A percentile compares a stretch with the other conserved stretches of the same genome.
phyloP scores from a whole-genome alignment of 768 basidiomycete species.

The Pleurotus pulmonarius region DNA sequence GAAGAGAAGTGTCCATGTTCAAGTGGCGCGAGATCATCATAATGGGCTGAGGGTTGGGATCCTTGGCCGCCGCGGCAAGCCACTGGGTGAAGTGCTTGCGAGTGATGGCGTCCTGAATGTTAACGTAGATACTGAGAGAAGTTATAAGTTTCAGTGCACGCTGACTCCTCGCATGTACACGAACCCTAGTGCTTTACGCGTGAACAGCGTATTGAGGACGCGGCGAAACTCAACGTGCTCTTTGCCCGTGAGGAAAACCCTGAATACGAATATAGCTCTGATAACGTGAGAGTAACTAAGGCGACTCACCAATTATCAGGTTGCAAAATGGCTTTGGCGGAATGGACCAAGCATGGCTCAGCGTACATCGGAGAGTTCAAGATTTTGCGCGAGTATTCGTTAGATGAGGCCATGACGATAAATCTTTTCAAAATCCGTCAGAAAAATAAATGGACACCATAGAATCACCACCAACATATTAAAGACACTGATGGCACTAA shows the following conservation, averaged over 20 bases:
- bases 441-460: constrained; percentile 1
- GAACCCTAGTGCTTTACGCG: constrained; percentile 87
- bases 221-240: constrained; percentile 89
- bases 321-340: constrained; percentile 84
- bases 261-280: constrained; percentile 98
- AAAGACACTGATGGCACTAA: constrained; percentile 92
- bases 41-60: constrained; percentile 50
- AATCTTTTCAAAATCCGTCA: constrained; percentile 55
- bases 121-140: constrained; percentile 66
- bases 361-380: constrained; percentile 91
- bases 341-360: constrained; percentile 91
- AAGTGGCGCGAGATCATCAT: constrained; percentile 92
- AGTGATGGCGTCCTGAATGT: constrained; percentile 78
- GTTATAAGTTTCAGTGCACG: constrained; percentile 5
- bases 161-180: constrained; percentile 19
- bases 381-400: constrained; percentile 91
- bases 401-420: constrained; percentile 97
- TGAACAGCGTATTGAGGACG: constrained; percentile 87
- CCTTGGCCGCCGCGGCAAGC: constrained; percentile 54
- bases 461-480: constrained; percentile 70
- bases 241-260: constrained; percentile 86
- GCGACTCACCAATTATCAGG: constrained; percentile 81
- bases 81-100: constrained; percentile 74
- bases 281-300: constrained; percentile 32
- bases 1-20: constrained; percentile 97